Percentiles rank a stretch among this genome's conserved stretches.
These are phyloP conservation scores for Starmerella gropengiesseri DNA, from an alignment of 805 yeast species.

Conservation along the genomic window DNA sequence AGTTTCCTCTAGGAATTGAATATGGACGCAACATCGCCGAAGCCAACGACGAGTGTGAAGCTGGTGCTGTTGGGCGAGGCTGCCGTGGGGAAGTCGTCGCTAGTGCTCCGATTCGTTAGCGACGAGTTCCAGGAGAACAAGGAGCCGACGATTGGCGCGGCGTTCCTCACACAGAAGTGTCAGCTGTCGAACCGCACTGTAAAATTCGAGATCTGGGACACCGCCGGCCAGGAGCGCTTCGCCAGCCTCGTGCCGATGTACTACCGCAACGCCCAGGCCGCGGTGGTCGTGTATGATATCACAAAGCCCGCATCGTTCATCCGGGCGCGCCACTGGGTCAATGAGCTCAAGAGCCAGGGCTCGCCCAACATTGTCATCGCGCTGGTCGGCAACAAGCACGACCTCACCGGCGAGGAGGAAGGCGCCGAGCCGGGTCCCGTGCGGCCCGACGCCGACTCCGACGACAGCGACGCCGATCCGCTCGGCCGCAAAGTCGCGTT, in stretches of 20 bases:
- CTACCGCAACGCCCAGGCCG: conserved; percentile 95
- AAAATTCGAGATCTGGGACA: conserved; percentile 57
- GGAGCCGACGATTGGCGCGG: conserved; percentile 98
- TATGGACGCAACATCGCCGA: conserved; percentile 23
- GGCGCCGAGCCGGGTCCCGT: conserved; percentile 26
- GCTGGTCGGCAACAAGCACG: conserved; percentile 85
- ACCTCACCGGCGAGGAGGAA: conserved; percentile 45
- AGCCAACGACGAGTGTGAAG: conserved; percentile 64
- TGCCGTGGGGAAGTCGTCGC: conserved; percentile 92
- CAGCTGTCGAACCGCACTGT: conserved; percentile 75
- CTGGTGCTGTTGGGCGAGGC: conserved; percentile 92
- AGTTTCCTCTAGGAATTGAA: not conserved
- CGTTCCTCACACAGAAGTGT: conserved; percentile 88
- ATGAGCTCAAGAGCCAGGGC: conserved; percentile 91
- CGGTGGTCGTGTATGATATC: conserved; percentile 87
- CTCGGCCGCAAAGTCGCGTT: conserved; percentile 60
- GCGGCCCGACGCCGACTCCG: conserved; percentile 24
- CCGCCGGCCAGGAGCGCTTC: conserved; percentile 97
- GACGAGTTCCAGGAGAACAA: conserved; percentile 95
- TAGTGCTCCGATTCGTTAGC: conserved; percentile 83
- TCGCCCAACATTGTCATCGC: conserved; percentile 87
- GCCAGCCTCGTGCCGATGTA: conserved; percentile 96
- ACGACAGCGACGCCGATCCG: conserved; percentile 35
- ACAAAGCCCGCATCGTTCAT: conserved; percentile 91
- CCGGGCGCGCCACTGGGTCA: conserved; percentile 97